Evolutionary conservation across 108 stramenopile genomes (phyloP), one percentile per base, ranked within the genome.

Genomic region (Cyclostephanos invisitatus): DNA sequence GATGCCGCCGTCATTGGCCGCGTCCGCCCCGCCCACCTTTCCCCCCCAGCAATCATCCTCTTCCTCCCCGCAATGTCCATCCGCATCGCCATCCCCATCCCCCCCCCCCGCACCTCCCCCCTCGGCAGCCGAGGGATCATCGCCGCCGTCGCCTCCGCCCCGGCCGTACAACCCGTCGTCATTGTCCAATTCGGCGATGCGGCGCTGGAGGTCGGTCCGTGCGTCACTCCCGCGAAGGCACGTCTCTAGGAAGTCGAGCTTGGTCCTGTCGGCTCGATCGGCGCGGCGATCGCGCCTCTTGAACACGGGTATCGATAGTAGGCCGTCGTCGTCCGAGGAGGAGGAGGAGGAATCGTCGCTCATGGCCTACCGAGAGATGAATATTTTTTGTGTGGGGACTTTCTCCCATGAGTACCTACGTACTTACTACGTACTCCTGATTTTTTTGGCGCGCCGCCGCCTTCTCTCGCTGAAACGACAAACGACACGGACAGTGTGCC

Each of bases 211-310:
- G 35, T 72, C 72, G 51, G 72, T 67, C 15, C 81, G 76, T n/a
- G 76, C 71, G 67, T 79, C 69, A 5, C 68, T 56, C 12, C 72
- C 67, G 15, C 51, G 49, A 1, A 79, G 48, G 44, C 81, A 78
- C 49, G 56, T 40, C 54, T 72, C 72, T 2, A 79, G 50, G 48
- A 79, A 79, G 46, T 68, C 72, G 51, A 73, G 40, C 54, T 79
- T 79, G 20, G 20, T 58, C 53, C 68, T 72, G 7, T 72, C 71
- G 49, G 78, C 71, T 1, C 78, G 71, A 21, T 79, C 63, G 29
- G 67, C 38, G 4, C 62, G 60, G 0, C 72, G 58, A 28, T 79
- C 67, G 40, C 66, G 72, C 27, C 64, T 78, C 38, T 56, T 73
- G 62, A 67, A 37, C 28, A 79, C 48, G 17, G 70, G 62, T 1